Evolutionary conservation across 768 basidiomycete species (phyloP).

Genomic region (Agaricus subrufescens): DNA sequence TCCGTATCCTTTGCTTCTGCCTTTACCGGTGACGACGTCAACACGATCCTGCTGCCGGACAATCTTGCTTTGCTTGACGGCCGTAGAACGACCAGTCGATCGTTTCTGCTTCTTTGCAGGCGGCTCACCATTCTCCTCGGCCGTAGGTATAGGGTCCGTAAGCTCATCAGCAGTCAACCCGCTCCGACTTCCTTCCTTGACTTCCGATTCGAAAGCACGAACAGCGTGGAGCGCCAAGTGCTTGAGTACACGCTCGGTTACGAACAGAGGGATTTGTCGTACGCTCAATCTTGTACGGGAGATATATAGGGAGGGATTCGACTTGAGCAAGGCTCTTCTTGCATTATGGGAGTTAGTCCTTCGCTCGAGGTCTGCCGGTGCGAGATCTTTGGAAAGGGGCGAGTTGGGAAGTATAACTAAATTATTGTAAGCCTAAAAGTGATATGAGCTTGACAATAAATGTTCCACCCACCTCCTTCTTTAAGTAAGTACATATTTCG

Average conservation of each 20-base stretch:
- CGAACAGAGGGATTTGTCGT: slow-evolving; percentile 88
- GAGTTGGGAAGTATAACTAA: slow-evolving; percentile 88
- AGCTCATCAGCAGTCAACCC: slow-evolving; percentile 72
- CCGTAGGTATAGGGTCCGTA: slow-evolving; percentile 29
- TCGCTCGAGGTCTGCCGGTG: slow-evolving; percentile 76
- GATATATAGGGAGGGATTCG: slow-evolving; percentile 92
- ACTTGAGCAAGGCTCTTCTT: slow-evolving; percentile 75
- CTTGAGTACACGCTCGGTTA: slow-evolving; percentile 85
- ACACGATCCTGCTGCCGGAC: slow-evolving; percentile 87
- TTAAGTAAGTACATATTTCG: slow-evolving; percentile 93
- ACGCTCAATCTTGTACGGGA: slow-evolving; percentile 92
- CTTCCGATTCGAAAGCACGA: slow-evolving; percentile 76
- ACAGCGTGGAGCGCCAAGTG: slow-evolving; percentile 81
- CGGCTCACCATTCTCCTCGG: slow-evolving; percentile 18
- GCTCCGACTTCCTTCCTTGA: slow-evolving; percentile 54
- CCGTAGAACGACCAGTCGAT: slow-evolving; percentile 21
- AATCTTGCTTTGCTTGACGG: slow-evolving; percentile 88
- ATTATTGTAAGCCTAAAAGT: not conserved
- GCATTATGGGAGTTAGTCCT: slow-evolving; percentile 84
- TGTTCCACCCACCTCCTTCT: slow-evolving; percentile 75
- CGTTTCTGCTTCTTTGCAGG: slow-evolving; percentile 19
- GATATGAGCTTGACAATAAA: not conserved
- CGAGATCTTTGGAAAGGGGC: slow-evolving; percentile 68
- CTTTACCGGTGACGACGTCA: slow-evolving; percentile 82
- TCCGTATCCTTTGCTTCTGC: slow-evolving; percentile 90